These are phyloP conservation scores for Marasmius tenuissimus DNA, from an alignment of 1,284 basidiomycete species.

Conservation along the genomic window DNA sequence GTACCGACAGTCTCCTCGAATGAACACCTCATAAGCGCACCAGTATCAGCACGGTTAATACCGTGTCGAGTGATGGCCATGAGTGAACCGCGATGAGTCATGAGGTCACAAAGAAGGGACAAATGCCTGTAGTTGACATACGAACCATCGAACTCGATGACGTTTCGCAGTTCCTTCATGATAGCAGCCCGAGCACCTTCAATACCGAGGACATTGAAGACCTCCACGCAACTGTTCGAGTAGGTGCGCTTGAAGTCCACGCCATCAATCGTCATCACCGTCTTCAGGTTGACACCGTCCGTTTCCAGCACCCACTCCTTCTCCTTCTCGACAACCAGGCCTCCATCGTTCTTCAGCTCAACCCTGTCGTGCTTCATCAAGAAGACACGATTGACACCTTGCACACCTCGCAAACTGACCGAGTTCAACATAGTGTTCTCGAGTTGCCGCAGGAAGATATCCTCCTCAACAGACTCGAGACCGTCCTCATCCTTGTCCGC, in stretches of 20 bases:
- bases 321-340: constrained; percentile 57
- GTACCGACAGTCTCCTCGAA: not conserved
- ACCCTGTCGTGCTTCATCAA: constrained; percentile 88
- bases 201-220: constrained; percentile 96
- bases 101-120: constrained; percentile 93
- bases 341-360: constrained; percentile 63
- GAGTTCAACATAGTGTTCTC: constrained; percentile 97
- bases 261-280: constrained; percentile 92
- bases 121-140: constrained; percentile 99
- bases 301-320: constrained; percentile 98
- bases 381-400: constrained; percentile 91
- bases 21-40: constrained; percentile 47
- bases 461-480: constrained; percentile 80
- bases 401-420: constrained; percentile 94
- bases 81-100: constrained; percentile 94
- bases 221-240: constrained; percentile 97
- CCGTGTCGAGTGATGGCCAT: constrained; percentile 99
- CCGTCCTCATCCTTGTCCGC: constrained; percentile 91
- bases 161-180: constrained; percentile 88
- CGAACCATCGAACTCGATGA: constrained; percentile 99
- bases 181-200: constrained; percentile 95
- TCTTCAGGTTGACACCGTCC: constrained; percentile 93
- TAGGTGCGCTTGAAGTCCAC: constrained; percentile 92
- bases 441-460: constrained; percentile 94
- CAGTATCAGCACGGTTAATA: constrained; percentile 97